Evolutionary conservation across 2,329 filamentous ascomycete genomes (phyloP), one percentile per base, ranked within the genome.

Genomic region (Albifimbria verrucaria): DNA sequence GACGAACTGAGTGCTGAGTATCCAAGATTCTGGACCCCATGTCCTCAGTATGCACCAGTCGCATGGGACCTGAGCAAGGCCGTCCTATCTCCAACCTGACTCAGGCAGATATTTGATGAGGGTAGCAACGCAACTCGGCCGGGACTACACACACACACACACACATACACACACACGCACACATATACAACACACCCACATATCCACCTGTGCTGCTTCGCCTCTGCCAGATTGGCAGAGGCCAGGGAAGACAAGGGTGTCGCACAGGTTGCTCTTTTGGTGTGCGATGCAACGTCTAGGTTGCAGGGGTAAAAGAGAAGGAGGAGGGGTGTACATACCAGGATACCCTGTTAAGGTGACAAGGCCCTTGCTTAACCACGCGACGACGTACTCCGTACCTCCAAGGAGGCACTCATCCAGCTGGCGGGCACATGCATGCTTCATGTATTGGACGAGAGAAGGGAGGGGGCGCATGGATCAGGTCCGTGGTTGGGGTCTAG

Each of bases 251-350:
- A 4, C 12, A 17, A 44, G 7, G n/a, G 42, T 21, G 42, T 44
- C 42, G 42, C 42, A 44, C 42, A 44, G 42, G 18, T 44, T 44
- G 42, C 42, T 44, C 42, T 44, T 44, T 44, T 44, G 42, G 42
- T 5, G 42, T 10, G 4, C 42, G 42, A 21, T 44, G 18, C 32
- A 39, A 39, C 32, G 5, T 39, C 32, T 39, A n/a, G 5, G 5
- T 17, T 32, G 32, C 32, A 39, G 32, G 32, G 32, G n/a, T n/a
- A n/a, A n/a, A n/a, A n/a, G n/a, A n/a, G n/a, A n/a, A n/a, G n/a
- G n/a, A n/a, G n/a, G 32, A 39, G 32, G 32, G 32, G 32, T 39
- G 32, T n/a, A n/a, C 15, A 17, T 6, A 39, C 32, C 32, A 39
- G 32, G 32, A n/a, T 39, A n/a, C 12, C 32, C 32, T 39, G 32